Evolutionary conservation across 1,139 yeast genomes (phyloP), one percentile per base, ranked within the genome.

Genomic region (Kodamaea anthophila): DNA sequence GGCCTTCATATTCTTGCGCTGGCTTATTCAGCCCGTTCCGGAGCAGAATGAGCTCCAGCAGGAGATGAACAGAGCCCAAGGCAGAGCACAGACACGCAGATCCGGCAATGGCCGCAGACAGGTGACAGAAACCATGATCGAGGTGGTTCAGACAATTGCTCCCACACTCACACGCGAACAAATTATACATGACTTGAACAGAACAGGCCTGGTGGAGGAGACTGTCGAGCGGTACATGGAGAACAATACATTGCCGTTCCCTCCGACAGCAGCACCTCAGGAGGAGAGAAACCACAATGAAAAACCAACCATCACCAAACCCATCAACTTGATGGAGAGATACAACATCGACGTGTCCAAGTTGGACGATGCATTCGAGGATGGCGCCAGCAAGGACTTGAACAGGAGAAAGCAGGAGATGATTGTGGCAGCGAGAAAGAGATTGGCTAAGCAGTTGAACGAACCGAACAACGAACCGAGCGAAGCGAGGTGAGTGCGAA

Each of bases 71-170:
- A 24, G 31, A 26, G 32, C 31, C 31, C 26, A 27, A 18, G 49
- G 39, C 48, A 15, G 21, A 4, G 21, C 5, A 10, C 16, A 24
- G 44, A 41, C 44, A 5, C 16, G 3, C n/a, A 9, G 51, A 50
- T 32, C 51, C 43, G 56, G 33, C 22, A n/a, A 5, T 5, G 30
- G 54, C 11, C 60, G 72, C 32, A 72, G 94, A 33, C 68, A 62
- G 3, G 82, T 83, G n/a, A 81, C 86, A 3, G 71, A 67, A 8
- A 77, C 74, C 39, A 88, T 88, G 97, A 67, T 88, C 28, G 93
- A 83, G 41, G 79, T 84, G 1, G 96, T 88, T 1, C 85, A 78
- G 43, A 74, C 87, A 15, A 65, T 88, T 38, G 95, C 87, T 0
- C 96, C 97, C 2, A 65, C 66, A 19, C 59, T 85, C 29, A 64